Percentiles rank a stretch among this genome's conserved stretches.
Evolutionary conservation across 1,284 basidiomycete genomes (phyloP).

Genomic region (Cerrena zonata): DNA sequence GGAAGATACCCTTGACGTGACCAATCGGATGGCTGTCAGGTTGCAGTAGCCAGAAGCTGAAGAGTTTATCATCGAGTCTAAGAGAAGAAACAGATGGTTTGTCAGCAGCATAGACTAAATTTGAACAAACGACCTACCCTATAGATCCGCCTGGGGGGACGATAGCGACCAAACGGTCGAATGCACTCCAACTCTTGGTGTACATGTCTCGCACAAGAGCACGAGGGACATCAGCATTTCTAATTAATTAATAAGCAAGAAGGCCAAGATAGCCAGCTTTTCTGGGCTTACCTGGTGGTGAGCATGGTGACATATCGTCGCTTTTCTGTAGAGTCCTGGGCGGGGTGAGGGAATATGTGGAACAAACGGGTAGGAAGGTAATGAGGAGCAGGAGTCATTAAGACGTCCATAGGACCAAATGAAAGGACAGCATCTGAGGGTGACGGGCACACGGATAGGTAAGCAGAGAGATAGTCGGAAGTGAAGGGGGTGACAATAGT

Average conservation of each 20-base stretch:
- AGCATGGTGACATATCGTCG: conserved; percentile 65
- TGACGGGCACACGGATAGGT: conserved; percentile 68
- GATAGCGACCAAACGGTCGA: conserved; percentile 76
- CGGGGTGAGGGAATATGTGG: conserved; percentile 69
- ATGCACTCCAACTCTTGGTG: conserved; percentile 84
- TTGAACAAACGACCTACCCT: conserved; percentile 48
- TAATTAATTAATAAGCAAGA: conserved; percentile 40
- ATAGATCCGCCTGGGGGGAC: conserved; percentile 82
- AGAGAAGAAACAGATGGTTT: too few relatives aligned
- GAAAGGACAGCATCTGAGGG: conserved; percentile 65
- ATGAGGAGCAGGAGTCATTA: conserved; percentile 66
- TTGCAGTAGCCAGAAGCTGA: conserved; percentile 80
- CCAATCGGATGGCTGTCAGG: conserved; percentile 66
- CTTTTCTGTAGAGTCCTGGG: conserved; percentile 67
- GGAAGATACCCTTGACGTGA: conserved; percentile 78
- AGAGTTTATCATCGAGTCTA: conserved; percentile 81
- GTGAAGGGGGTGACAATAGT: conserved; percentile 71
- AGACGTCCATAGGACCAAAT: conserved; percentile 72
- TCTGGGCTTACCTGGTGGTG: conserved; percentile 61
- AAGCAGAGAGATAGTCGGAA: conserved; percentile 65
- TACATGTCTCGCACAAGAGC: conserved; percentile 82
- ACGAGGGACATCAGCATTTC: conserved; percentile 79
- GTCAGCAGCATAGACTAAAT: conserved; percentile 5
- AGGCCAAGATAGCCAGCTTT: conserved; percentile 81
- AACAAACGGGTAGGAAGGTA: conserved; percentile 67